Evolutionary conservation across 2,329 filamentous ascomycete genomes (phyloP).

Genomic region (Lecanosticta acicola): DNA sequence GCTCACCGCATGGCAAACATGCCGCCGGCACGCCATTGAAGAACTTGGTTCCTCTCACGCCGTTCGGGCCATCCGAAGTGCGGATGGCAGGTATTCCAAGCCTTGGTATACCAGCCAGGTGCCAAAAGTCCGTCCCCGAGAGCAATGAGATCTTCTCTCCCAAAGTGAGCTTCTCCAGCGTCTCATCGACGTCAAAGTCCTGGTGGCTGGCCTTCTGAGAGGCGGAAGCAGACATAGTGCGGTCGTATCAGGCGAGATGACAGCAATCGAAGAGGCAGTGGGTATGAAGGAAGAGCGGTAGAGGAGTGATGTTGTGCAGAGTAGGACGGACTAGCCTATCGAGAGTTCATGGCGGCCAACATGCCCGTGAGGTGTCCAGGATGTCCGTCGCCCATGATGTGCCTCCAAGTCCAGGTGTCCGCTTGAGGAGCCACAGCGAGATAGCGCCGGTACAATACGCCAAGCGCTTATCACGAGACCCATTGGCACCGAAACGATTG

Average conservation of each 20-base stretch:
- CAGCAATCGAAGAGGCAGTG: too few relatives aligned
- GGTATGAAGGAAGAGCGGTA: too few relatives aligned
- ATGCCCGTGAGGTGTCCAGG: too few relatives aligned
- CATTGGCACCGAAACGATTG: too few relatives aligned
- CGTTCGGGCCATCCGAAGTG: conserved; percentile 64
- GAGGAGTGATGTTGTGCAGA: too few relatives aligned
- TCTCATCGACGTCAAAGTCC: conserved; percentile 29
- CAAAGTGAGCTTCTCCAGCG: conserved; percentile 26
- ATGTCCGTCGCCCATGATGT: too few relatives aligned
- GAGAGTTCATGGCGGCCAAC: too few relatives aligned
- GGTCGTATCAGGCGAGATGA: neutral
- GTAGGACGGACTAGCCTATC: too few relatives aligned
- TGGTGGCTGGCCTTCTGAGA: conserved; percentile 8
- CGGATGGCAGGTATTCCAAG: conserved; percentile 60
- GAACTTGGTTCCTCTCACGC: conserved; percentile 62
- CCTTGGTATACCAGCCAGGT: conserved; percentile 56
- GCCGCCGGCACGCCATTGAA: conserved; percentile 62
- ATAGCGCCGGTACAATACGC: too few relatives aligned
- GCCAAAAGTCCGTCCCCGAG: conserved; percentile 58
- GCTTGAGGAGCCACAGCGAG: too few relatives aligned
- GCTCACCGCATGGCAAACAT: conserved; percentile 66
- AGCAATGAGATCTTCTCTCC: conserved; percentile 30
- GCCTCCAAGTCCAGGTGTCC: too few relatives aligned
- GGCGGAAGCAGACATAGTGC: neutral
- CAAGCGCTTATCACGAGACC: too few relatives aligned